These are phyloP conservation scores for Spirogloea muscicola DNA, from an alignment of 139 green algal genomes.

Conservation along the genomic window DNA sequence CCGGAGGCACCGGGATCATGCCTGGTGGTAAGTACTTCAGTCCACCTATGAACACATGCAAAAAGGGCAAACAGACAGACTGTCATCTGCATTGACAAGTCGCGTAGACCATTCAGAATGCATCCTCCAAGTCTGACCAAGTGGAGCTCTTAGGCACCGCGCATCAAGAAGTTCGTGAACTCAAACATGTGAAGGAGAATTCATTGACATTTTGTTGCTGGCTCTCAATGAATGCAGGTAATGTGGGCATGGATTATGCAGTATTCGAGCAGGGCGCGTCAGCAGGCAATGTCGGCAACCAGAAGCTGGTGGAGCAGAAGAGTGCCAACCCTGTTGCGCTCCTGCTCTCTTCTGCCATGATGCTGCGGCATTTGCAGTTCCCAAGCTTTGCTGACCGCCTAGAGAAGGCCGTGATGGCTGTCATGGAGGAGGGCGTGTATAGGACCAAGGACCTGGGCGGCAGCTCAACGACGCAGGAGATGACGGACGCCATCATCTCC, in stretches of 20 bases:
- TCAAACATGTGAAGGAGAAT: not conserved
- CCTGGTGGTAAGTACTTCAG: conserved; percentile 34
- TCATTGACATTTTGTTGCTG: not conserved
- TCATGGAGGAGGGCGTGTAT: conserved; percentile 26
- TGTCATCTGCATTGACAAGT: not conserved
- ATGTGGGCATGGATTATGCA: conserved; percentile 34
- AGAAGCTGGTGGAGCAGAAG: conserved; percentile 35
- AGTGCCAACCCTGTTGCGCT: conserved; percentile 46
- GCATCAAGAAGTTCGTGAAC: not conserved
- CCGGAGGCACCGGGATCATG: conserved; percentile 44
- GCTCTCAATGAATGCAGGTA: conserved; percentile 18
- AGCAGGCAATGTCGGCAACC: conserved; percentile 47
- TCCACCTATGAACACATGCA: not conserved
- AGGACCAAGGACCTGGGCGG: conserved; percentile 47
- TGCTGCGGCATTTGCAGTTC: conserved; percentile 51
- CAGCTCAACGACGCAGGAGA: conserved; percentile 34
- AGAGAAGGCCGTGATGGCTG: conserved; percentile 51
- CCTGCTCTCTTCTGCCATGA: conserved; percentile 47
- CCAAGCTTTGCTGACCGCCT: conserved; percentile 50
- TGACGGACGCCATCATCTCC: conserved; percentile 45
- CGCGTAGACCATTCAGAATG: not conserved
- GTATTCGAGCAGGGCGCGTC: conserved; percentile 47
- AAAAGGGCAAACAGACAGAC: not conserved
- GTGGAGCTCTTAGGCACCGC: not conserved
- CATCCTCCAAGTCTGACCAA: not conserved